Percentiles rank a stretch among this genome's conserved stretches.
Conservation (phyloP, 1,284 basidiomycete species). For the Fomitopsis schrenkii region DNA sequence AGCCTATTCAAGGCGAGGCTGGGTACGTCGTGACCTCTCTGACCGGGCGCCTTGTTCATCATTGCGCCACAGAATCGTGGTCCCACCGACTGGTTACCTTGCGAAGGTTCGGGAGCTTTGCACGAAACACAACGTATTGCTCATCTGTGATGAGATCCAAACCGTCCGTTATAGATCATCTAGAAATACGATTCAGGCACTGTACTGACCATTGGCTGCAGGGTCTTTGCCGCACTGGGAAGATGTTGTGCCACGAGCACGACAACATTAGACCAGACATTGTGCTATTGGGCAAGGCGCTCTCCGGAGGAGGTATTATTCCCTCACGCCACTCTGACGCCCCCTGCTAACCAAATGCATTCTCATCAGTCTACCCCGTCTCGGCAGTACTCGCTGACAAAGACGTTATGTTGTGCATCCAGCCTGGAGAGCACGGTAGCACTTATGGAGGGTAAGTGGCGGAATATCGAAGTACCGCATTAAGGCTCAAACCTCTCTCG, state of each 20-base stretch:
- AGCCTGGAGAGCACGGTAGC: constrained; percentile 97
- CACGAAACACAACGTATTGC: constrained; percentile 89
- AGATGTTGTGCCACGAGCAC: constrained; percentile 87
- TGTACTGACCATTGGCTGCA: constrained; percentile 23
- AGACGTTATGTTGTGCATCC: constrained; percentile 92
- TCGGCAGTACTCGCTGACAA: constrained; percentile 90
- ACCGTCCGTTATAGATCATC: constrained; percentile 48
- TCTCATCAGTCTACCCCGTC: constrained; percentile 81
- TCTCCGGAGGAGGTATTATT: constrained; percentile 79
- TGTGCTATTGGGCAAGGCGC: constrained; percentile 91
- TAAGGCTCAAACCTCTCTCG: neutral
- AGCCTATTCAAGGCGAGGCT: constrained; percentile 98
- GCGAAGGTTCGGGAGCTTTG: constrained; percentile 77
- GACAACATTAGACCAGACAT: constrained; percentile 91
- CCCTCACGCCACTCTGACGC: constrained; percentile 8
- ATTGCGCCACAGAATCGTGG: constrained; percentile 64
- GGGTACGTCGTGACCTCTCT: constrained; percentile 55
- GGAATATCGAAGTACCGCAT: neutral
- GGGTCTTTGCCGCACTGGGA: constrained; percentile 83
- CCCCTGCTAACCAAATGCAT: neutral
- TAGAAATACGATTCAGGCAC: neutral
- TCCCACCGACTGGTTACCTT: constrained; percentile 91
- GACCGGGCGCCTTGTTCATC: neutral
- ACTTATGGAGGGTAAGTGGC: constrained; percentile 83
- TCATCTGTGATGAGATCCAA: constrained; percentile 98